phyloP scores from a whole-genome alignment of 148 eudicot species.

The Persicaria maculosa region DNA sequence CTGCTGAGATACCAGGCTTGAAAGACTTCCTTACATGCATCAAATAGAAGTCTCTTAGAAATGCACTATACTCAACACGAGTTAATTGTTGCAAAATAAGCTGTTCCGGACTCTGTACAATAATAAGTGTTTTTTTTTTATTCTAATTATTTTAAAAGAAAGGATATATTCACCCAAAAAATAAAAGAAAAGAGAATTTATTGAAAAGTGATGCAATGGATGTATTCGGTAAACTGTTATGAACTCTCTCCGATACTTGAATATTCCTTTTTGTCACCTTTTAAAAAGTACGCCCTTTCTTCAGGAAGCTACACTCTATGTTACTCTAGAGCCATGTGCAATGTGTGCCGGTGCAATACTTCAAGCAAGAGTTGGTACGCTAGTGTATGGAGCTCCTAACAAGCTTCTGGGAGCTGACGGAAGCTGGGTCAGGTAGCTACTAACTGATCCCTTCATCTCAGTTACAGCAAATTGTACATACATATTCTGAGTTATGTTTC shows the following conservation, averaged over 20 bases:
- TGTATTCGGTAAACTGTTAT: background rate
- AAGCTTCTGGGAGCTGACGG: conserved; percentile 99
- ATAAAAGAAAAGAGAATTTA: background rate
- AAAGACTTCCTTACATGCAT: too few relatives aligned
- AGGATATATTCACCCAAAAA: background rate
- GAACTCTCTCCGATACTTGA: background rate
- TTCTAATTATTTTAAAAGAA: background rate
- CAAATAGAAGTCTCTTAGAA: too few relatives aligned
- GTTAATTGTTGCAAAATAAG: background rate
- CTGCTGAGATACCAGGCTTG: background rate
- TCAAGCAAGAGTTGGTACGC: conserved; percentile 73
- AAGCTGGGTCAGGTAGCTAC: conserved; percentile 83
- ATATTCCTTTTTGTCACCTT: background rate
- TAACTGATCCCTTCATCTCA: background rate
- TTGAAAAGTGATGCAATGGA: background rate
- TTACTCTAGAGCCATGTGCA: conserved; percentile 92
- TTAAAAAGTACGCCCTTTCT: background rate
- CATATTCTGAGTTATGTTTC: too few relatives aligned
- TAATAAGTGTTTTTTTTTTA: background rate
- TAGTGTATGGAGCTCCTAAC: conserved; percentile 99
- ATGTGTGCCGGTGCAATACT: conserved; percentile 99
- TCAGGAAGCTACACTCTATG: conserved; percentile 85
- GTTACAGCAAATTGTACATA: too few relatives aligned
- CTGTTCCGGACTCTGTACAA: background rate
- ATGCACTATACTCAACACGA: background rate